Base-by-base conservation (phyloP, 2,329 filamentous ascomycete species). In the Penicillium sp. region DNA sequence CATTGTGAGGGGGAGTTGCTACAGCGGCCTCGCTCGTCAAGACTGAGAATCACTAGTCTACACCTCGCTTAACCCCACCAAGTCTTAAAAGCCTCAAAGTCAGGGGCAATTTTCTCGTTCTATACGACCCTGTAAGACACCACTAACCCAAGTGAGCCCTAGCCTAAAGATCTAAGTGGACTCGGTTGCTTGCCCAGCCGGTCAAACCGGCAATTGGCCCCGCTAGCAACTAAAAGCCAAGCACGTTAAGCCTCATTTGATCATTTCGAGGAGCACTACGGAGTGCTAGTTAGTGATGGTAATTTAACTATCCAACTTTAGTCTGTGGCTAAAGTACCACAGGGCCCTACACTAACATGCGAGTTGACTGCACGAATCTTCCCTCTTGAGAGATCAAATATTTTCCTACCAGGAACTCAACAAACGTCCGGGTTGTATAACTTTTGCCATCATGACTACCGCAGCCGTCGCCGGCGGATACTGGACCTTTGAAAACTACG, bases 401-500 rank as follows among this genome's bases (percentile, higher is more conserved):
- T 43, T 43, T 27, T 6, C 21, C 21, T 25, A 2, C 41, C 23
- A 13, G 38, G 15, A 43, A 4, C 7, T 43, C 15, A 27, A n/a
- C 4, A 42, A 25, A 17, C 19, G 8, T 43, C 4, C 8, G 4
- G 15, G n/a, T 17, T 27, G 15, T 15, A 10, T 43, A 27, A n/a
- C 7, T 43, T 27, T n/a, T 23, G 15, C 41, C 2, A 27, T 43
- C 23, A 43, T 43, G 41, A 17, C 21, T 43, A 43, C 41, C 2
- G 41, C 41, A 43, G 25, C 41, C 8, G 41, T n/a, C 23, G 21
- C 7, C 6, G 15, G 21, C 41, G 41, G 41, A 43, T 25, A 43
- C 23, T 43, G 41, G 41, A 43, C 41, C 41, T 43, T 43, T 1
- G 41, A 43, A n/a, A 57, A 57, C 33, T 46, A 46, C 12, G 54